Percentiles rank a stretch among this genome's conserved stretches.
These are phyloP conservation scores for Closterium sp. DNA, from an alignment of 139 green algal species.

Conservation along the genomic window DNA sequence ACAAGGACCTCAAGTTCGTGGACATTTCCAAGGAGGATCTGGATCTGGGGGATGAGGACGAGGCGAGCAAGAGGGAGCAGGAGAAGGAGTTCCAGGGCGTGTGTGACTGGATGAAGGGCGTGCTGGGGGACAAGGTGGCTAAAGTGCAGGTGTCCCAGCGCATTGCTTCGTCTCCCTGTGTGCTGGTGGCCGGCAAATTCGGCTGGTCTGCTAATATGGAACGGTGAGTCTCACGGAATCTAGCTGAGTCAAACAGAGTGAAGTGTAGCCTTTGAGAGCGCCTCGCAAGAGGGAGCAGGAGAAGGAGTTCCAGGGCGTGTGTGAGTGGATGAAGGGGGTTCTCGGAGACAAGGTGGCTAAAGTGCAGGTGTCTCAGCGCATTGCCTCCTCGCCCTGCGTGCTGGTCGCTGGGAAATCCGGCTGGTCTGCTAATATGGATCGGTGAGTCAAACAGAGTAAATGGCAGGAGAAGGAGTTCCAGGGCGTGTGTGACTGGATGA, in stretches of 20 bases:
- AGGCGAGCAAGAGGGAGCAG: conserved; percentile 35
- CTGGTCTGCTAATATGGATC: conserved; percentile 98
- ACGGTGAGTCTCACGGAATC: conserved; percentile 93
- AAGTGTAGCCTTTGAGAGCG: too few relatives aligned
- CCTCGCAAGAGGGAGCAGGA: too few relatives aligned
- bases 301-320: conserved; percentile 71
- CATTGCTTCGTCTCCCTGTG: conserved; percentile 84
- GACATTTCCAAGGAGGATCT: conserved; percentile 94
- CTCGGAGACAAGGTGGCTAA: conserved; percentile 76
- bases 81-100: conserved; percentile 70
- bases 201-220: conserved; percentile 99
- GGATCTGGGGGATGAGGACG: conserved; percentile 63
- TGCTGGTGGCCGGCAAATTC: conserved; percentile 95
- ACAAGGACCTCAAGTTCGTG: conserved; percentile 79
- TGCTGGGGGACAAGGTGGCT: conserved; percentile 71
- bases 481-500: too few relatives aligned
- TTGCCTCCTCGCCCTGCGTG: conserved; percentile 87
- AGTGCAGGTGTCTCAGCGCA: conserved; percentile 72
- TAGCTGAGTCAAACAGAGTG: too few relatives aligned
- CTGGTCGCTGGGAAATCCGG: conserved; percentile 97
- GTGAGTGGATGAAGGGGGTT: conserved; percentile 80
- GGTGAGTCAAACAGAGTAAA: conserved; percentile 33
- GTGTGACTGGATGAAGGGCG: conserved; percentile 82
- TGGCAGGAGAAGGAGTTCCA: conserved; percentile 56
- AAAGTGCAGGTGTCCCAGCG: conserved; percentile 78